Conservation (phyloP, 306 rosid genomes). For the Ziziphus jujuba region DNA sequence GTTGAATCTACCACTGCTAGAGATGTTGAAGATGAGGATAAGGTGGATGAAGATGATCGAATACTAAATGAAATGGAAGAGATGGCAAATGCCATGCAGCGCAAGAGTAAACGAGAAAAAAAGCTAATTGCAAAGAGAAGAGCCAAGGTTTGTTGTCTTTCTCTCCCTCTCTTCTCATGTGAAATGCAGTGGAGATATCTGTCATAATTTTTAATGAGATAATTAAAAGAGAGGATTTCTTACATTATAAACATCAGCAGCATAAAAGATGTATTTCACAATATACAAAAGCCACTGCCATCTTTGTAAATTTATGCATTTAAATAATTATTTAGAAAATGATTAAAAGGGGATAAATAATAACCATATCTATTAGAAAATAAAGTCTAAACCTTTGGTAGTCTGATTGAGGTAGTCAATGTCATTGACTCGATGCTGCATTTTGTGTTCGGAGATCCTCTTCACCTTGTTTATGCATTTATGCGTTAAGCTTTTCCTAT, state of each 20-base stretch:
- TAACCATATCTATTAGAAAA: no score
- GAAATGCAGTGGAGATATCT: no score
- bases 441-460: neutral
- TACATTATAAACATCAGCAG: no score
- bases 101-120: slow-evolving; percentile 77
- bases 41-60: slow-evolving; percentile 71
- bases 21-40: slow-evolving; percentile 32
- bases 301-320: no score
- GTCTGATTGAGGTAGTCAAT: no score
- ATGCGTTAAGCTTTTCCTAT: neutral
- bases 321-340: no score
- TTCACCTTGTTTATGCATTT: neutral
- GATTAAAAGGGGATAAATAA: no score
- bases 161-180: neutral
- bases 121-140: slow-evolving; percentile 72
- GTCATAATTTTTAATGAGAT: no score
- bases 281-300: no score
- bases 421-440: neutral
- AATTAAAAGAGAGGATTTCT: no score
- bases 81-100: slow-evolving; percentile 68
- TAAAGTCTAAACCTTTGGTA: no score
- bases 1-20: slow-evolving; percentile 28
- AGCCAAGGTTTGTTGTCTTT: slow-evolving; percentile 58
- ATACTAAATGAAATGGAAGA: slow-evolving; percentile 95
- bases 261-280: no score